These are phyloP conservation scores for Aspergillus sclerotioniger DNA, from an alignment of 495 filamentous ascomycete species.

Conservation along the genomic window DNA sequence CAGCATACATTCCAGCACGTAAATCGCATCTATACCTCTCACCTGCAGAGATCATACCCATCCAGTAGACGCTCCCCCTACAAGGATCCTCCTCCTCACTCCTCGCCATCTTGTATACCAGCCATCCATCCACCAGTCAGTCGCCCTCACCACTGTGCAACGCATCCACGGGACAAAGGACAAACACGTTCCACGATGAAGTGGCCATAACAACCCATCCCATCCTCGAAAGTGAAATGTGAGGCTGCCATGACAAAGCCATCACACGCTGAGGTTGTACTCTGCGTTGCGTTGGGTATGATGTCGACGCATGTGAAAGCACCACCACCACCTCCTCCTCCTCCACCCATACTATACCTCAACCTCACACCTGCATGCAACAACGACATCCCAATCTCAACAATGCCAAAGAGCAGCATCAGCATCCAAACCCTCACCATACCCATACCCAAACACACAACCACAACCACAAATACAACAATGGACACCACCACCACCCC, in stretches of 20 bases:
- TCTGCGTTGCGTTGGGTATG: background rate
- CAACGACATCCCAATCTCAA: background rate
- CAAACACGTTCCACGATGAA: constrained; percentile 19
- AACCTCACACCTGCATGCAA: background rate
- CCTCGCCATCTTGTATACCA: too few species aligned
- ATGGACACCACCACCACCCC: background rate
- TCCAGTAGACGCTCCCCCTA: too few species aligned
- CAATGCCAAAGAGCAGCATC: too few species aligned
- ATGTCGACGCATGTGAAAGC: background rate
- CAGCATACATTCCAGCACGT: too few species aligned
- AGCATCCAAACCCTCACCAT: background rate
- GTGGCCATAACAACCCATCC: constrained; percentile 15
- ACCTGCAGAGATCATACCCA: too few species aligned
- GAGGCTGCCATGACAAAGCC: constrained; percentile 18
- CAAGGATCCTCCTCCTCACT: too few species aligned
- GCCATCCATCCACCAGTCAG: constrained; percentile 11
- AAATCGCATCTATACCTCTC: too few species aligned
- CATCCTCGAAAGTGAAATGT: constrained; percentile 12
- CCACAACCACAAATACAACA: background rate
- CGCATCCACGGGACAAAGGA: constrained; percentile 11
- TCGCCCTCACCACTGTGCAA: constrained; percentile 14
- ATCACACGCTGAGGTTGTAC: background rate
- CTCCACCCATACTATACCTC: too few species aligned
- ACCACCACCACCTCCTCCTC: too few species aligned
- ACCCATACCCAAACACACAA: too few species aligned